Base-by-base conservation (phyloP, 2,329 filamentous ascomycete genomes). In the Aspergillus awamori region DNA sequence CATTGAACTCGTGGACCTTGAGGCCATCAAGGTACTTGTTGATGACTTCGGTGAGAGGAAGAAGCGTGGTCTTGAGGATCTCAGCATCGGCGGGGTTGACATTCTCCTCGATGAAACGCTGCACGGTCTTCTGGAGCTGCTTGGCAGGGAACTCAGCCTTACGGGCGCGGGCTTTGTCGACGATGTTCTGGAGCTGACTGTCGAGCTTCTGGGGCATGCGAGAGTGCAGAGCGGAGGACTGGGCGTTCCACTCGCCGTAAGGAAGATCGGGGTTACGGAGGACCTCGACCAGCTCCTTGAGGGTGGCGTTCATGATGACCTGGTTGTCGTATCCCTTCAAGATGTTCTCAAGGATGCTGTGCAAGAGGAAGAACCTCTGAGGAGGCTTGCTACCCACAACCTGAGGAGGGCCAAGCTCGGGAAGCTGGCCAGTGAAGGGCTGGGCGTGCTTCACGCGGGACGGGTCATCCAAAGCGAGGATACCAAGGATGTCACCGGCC, bases 401-500 rank as follows among this genome's bases (percentile, higher is more conserved):
- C 67, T 95, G 90, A 36, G 95, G 93, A 59, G 90, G 86, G 41
- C 94, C 95, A 66, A 96, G 87, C 57, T 91, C 87, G 58, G 95
- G 94, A 28, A 99, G 87, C 76, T 96, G 92, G 56, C 92, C 94
- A 49, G 95, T 84, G 84, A 97, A 99, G 48, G 93, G 91, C 79
- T 96, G 90, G 0, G 95, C 95, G 73, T 96, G 93, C 86, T 99
- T 97, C 74, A 99, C 93, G 71, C 93, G 92, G 69, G 90, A 92
- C 4, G 95, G 95, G 76, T 99, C 95, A 74, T 99, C 95, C 38
- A 99, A 85, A 64, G 94, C 90, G 26, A 99, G 86, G 66, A 99
- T 97, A 81, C 93, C 95, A n/a, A 99, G 87, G 63, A 99, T 98
- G 76, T 99, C 95, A 78, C 95, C 95, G 74, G 95, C 95, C 78